Conservation (phyloP, 2,329 filamentous ascomycete species). For the Aspergillus candidus region DNA sequence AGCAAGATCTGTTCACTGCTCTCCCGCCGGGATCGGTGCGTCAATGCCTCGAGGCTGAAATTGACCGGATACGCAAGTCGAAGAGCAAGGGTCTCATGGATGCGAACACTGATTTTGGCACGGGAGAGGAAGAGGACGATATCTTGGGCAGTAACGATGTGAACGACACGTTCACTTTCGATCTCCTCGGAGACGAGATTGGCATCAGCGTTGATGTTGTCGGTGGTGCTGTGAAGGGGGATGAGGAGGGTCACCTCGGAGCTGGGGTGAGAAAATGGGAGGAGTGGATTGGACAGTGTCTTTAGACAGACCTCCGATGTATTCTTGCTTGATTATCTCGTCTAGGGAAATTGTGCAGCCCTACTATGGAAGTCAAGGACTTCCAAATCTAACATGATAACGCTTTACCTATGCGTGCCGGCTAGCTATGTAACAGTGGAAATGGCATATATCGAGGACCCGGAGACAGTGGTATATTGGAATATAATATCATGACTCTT, state of each 20-base stretch:
- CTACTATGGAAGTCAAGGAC: no score
- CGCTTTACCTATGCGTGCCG: no score
- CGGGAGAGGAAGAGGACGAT: slow-evolving; percentile 64
- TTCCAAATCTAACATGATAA: no score
- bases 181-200: slow-evolving; percentile 70
- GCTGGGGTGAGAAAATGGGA: slow-evolving; percentile 80
- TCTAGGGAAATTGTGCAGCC: no score
- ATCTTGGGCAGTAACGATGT: slow-evolving; percentile 79
- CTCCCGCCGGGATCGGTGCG: slow-evolving; percentile 72
- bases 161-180: slow-evolving; percentile 70
- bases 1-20: slow-evolving; percentile 91
- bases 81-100: slow-evolving; percentile 76
- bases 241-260: slow-evolving; percentile 47
- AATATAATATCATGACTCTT: no score
- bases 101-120: slow-evolving; percentile 59
- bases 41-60: slow-evolving; percentile 69
- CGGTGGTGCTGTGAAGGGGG: slow-evolving; percentile 61
- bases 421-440: no score
- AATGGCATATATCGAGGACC: no score
- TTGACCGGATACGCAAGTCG: slow-evolving; percentile 69
- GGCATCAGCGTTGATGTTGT: slow-evolving; percentile 71
- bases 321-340: no score
- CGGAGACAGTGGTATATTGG: no score
- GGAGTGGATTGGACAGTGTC: slow-evolving; percentile 74
- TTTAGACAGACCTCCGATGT: slow-evolving; percentile 41